Evolutionary conservation across 1,139 yeast species (phyloP), one percentile per base, ranked within the genome.

Genomic region (Taiozyma sp.): DNA sequence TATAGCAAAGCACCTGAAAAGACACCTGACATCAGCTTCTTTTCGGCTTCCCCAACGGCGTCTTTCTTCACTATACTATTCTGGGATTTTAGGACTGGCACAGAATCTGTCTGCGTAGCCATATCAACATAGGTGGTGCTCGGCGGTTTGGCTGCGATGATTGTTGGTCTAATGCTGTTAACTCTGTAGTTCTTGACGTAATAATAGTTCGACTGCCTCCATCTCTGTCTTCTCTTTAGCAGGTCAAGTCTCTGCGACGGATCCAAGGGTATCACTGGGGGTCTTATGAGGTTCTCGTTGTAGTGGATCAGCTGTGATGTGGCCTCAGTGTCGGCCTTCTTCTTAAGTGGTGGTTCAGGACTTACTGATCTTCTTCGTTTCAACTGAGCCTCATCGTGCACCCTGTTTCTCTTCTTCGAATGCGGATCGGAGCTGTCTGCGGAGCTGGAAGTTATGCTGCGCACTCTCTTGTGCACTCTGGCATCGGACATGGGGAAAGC

Each of bases 121-220:
- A 48, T 50, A 12, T 52, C 58, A 14, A 48, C 53, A 24, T 51
- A 51, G 19, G 46, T 44, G 4, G 38, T 16, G 13, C 19, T 38
- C 30, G 10, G 38, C 9, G 49, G 43, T 45, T 16, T 38, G 9
- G 48, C 9, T 7, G 41, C 14, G 41, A 38, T 9, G 14, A 38
- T 12, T n/a, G 43, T 3, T 22, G 43, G 13, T 24, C 29, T 40
- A 13, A 40, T 23, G 12, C 9, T 19, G 29, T 40, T 40, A 30
- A 40, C 43, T 40, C 23, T 40, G 10, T 24, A 23, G 51, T 53
- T 56, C 46, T 52, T 56, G 2, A 59, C 46, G 24, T 56, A 57
- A 50, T 62, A 62, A 2, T 59, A 47, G 4, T 53, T 49, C 12
- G 64, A 58, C 45, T 56, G 56, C 50, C 65, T 59, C 65, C 65